These are phyloP conservation scores for Populus hybrid DNA, from an alignment of 441 rosid genomes.

Conservation along the genomic window DNA sequence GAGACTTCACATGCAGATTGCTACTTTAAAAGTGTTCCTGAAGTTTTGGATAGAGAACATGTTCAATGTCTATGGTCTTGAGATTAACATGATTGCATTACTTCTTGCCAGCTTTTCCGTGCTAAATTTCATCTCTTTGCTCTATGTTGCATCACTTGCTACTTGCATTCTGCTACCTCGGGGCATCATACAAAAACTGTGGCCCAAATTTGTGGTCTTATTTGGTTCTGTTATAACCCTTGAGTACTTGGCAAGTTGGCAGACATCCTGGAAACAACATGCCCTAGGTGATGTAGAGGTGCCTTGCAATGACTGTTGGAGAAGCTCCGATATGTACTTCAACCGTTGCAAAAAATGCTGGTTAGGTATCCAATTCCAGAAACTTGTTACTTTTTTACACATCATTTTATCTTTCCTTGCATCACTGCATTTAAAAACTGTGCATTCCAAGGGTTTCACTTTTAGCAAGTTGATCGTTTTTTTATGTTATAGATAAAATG, in stretches of 20 bases:
- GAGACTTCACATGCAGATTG: slow-evolving; percentile 81
- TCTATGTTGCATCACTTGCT: slow-evolving; percentile 84
- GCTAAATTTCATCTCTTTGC: slow-evolving; percentile 84
- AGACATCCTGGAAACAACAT: slow-evolving; percentile 36
- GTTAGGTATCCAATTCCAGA: slow-evolving; percentile 57
- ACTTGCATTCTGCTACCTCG: slow-evolving; percentile 72
- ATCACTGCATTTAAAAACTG: not conserved
- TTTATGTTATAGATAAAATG: not conserved
- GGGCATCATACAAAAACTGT: slow-evolving; percentile 54
- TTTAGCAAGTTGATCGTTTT: not conserved
- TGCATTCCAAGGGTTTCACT: not conserved
- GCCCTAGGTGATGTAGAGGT: slow-evolving; percentile 42
- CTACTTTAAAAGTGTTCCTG: slow-evolving; percentile 62
- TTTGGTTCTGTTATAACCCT: slow-evolving; percentile 73
- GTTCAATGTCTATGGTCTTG: slow-evolving; percentile 97
- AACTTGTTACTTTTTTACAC: not conserved
- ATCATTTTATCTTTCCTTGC: not conserved
- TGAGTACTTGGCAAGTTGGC: slow-evolving; percentile 82
- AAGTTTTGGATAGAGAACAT: slow-evolving; percentile 89
- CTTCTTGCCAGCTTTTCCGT: slow-evolving; percentile 93
- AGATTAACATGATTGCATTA: slow-evolving; percentile 90
- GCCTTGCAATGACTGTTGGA: slow-evolving; percentile 87
- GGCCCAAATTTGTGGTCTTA: slow-evolving; percentile 80
- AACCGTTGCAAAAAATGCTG: slow-evolving; percentile 82
- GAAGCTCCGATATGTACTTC: slow-evolving; percentile 57